Evolutionary conservation across 192 early-diverging fungal species (phyloP).

Genomic region (Borealophlyctis nickersoniae): DNA sequence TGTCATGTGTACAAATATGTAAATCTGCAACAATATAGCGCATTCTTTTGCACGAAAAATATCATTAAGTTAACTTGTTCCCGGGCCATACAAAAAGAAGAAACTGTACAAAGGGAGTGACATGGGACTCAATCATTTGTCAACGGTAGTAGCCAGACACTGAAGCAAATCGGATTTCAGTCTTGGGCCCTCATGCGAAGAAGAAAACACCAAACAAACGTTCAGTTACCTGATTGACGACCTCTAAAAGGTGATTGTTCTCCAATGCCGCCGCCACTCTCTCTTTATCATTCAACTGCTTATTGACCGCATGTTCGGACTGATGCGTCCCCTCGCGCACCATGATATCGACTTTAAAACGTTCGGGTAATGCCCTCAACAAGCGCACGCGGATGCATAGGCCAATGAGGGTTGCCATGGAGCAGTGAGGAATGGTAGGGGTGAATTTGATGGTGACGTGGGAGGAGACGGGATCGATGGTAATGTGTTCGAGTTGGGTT

Average conservation of each 20-base stretch:
- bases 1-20: too few relatives aligned
- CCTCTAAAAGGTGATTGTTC: slow-evolving; percentile 89
- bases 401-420: slow-evolving; percentile 98
- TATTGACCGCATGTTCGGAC: slow-evolving; percentile 92
- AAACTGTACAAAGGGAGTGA: too few relatives aligned
- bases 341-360: slow-evolving; percentile 92
- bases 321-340: slow-evolving; percentile 94
- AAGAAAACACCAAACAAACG: slow-evolving; percentile 19
- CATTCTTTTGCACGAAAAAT: too few relatives aligned
- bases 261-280: slow-evolving; percentile 96
- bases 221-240: slow-evolving; percentile 78
- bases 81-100: too few relatives aligned
- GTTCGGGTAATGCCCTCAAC: slow-evolving; percentile 77
- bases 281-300: slow-evolving; percentile 99
- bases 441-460: slow-evolving; percentile 83
- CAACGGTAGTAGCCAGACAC: slow-evolving; percentile 24
- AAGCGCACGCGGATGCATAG: slow-evolving; percentile 93
- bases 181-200: slow-evolving; percentile 3
- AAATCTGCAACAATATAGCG: too few relatives aligned
- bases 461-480: slow-evolving; percentile 68
- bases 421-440: slow-evolving; percentile 98
- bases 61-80: too few relatives aligned
- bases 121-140: slow-evolving; percentile 20
- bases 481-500: slow-evolving; percentile 79
- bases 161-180: slow-evolving; percentile 15